phyloP scores from a whole-genome alignment of 768 basidiomycete species.

The Rhizopogon sp. region DNA sequence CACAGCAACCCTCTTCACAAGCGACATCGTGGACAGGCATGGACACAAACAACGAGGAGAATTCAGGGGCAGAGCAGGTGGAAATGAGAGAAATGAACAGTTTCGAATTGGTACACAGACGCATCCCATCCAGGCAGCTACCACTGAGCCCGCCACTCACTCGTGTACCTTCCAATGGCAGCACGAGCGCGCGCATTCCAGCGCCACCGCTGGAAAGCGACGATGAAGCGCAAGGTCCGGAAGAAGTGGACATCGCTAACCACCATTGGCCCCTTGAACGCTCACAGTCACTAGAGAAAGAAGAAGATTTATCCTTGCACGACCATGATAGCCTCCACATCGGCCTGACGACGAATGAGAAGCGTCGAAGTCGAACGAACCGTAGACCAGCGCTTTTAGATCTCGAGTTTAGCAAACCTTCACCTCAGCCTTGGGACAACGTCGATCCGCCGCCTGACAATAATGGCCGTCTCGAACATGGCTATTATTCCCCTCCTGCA shows the following conservation, averaged over 20 bases:
- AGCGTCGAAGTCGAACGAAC: constrained; percentile 23
- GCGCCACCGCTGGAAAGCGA: constrained; percentile 1
- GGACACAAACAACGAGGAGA: constrained; percentile 6
- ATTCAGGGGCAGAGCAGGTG: constrained; percentile 5
- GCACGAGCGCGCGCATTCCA: constrained; percentile 1
- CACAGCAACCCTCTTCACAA: constrained; percentile 14
- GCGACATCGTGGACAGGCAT: constrained; percentile 24
- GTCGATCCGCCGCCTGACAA: constrained; percentile 43
- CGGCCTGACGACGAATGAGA: constrained; percentile 17
- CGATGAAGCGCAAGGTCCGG: not conserved
- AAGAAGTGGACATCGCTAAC: constrained; percentile 17
- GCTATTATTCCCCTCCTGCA: constrained; percentile 41
- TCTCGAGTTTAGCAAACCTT: constrained; percentile 43
- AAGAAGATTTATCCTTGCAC: constrained; percentile 11
- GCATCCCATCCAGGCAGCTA: constrained; percentile 13
- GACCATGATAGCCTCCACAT: constrained; percentile 8
- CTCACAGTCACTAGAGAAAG: constrained; percentile 5
- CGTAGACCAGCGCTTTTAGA: constrained; percentile 41
- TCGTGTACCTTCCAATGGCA: constrained; percentile 15
- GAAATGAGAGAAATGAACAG: not conserved
- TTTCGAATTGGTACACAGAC: not conserved
- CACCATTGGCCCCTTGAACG: constrained; percentile 19
- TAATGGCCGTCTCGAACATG: constrained; percentile 14
- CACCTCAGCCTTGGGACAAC: constrained; percentile 67
- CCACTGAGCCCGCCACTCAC: constrained; percentile 30